Conservation (phyloP, 2,329 filamentous ascomycete species). For the Tolypocladium amazonense region DNA sequence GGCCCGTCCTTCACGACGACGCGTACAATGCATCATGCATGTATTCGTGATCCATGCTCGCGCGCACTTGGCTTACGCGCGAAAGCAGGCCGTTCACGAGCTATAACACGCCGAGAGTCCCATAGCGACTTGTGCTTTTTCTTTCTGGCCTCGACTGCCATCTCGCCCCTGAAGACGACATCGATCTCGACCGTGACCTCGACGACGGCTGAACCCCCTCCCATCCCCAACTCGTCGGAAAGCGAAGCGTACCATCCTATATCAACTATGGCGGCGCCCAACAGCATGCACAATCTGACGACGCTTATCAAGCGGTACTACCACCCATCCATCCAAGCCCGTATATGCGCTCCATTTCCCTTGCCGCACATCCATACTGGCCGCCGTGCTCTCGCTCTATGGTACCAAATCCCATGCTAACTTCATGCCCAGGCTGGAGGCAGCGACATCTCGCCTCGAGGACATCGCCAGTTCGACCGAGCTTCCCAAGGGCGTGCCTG, state of each 20-base stretch:
- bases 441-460: conserved; percentile 89
- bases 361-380: background rate
- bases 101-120: background rate
- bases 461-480: conserved; percentile 81
- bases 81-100: background rate
- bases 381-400: background rate
- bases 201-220: background rate
- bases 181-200: background rate
- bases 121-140: background rate
- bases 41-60: background rate
- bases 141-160: background rate
- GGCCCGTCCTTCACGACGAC: background rate
- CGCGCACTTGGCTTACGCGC: background rate
- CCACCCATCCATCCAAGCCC: background rate
- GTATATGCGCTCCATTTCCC: background rate
- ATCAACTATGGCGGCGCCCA: conserved; percentile 54
- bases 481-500: conserved; percentile 39
- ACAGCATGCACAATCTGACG: conserved; percentile 91
- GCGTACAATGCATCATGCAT: background rate
- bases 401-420: conserved; percentile 26
- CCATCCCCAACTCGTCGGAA: background rate
- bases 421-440: conserved; percentile 67
- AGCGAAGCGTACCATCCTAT: background rate
- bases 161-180: background rate
- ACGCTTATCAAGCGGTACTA: conserved; percentile 93